A percentile compares a stretch with the other conserved stretches of the same genome.
Conservation (phyloP, 2,329 filamentous ascomycete species). For the Penicillium sp. region DNA sequence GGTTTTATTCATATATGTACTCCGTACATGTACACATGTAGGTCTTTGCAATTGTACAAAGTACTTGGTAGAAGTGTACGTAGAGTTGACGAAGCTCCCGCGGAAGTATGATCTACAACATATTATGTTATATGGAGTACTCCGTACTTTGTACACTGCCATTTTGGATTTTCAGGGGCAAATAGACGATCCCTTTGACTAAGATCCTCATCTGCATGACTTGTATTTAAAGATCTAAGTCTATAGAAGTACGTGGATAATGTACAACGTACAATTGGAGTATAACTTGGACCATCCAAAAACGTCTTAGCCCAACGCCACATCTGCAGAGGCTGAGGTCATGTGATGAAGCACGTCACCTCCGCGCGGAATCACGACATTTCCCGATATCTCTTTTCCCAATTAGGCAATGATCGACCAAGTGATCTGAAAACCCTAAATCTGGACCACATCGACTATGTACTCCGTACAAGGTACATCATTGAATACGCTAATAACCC, state of each 20-base stretch:
- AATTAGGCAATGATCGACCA: slow-evolving; percentile 8
- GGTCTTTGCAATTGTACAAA: neutral
- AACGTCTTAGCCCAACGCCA: slow-evolving; percentile 3
- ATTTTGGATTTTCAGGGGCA: slow-evolving; percentile 23
- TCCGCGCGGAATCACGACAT: slow-evolving; percentile 27
- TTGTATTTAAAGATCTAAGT: neutral
- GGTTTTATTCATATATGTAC: neutral
- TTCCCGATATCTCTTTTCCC: neutral
- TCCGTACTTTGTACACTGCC: too few relatives aligned
- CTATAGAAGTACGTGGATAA: too few relatives aligned
- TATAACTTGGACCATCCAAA: neutral
- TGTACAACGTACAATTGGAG: too few relatives aligned
- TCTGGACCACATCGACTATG: too few relatives aligned
- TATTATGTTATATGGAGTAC: neutral
- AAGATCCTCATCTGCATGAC: neutral
- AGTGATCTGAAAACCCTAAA: slow-evolving; percentile 3
- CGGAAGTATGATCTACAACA: neutral
- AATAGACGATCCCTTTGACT: slow-evolving; percentile 1
- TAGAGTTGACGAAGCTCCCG: neutral
- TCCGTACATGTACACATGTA: neutral
- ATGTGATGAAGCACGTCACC: slow-evolving; percentile 28
- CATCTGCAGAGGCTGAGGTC: slow-evolving; percentile 5
- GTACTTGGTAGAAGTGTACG: too few relatives aligned
- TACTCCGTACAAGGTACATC: too few relatives aligned
- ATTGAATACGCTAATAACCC: neutral